Evolutionary conservation across 202 grass and related monocot species (phyloP).

Genomic region (Elaeis oleifera): DNA sequence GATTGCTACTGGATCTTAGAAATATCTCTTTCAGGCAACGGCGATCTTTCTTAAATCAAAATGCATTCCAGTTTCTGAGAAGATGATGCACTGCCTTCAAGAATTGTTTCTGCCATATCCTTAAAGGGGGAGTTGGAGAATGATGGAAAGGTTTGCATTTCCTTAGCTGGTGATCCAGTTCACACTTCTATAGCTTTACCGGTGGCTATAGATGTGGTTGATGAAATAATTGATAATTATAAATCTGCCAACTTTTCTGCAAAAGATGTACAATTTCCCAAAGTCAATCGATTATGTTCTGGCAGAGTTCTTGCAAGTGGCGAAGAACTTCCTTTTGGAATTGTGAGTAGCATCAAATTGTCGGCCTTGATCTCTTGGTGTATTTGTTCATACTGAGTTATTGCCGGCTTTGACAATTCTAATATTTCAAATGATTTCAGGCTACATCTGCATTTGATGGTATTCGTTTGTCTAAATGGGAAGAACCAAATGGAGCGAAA

Average conservation of each 20-base stretch:
- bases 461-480: conserved; percentile 72
- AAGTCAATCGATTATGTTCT: conserved; percentile 54
- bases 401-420: neutral
- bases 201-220: conserved; percentile 70
- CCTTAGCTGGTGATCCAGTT: conserved; percentile 50
- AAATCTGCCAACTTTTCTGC: conserved; percentile 34
- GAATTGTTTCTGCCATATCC: conserved; percentile 61
- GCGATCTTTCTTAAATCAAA: conserved; percentile 41
- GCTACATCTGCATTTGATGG: conserved; percentile 87
- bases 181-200: conserved; percentile 70
- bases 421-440: conserved; percentile 41
- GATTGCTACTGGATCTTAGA: conserved; percentile 56
- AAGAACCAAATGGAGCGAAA: conserved; percentile 95
- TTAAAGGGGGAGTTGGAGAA: conserved; percentile 44
- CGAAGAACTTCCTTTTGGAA: conserved; percentile 79
- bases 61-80: conserved; percentile 38
- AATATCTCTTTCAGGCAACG: conserved; percentile 46
- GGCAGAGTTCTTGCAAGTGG: conserved; percentile 84
- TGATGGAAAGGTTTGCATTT: conserved; percentile 43
- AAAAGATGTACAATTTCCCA: conserved; percentile 50
- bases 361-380: conserved; percentile 7
- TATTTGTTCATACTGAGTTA: neutral
- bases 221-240: conserved; percentile 63
- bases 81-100: conserved; percentile 52
- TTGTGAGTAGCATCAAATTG: conserved; percentile 45